Evolutionary conservation across 106 monocot species (phyloP), one percentile per base, ranked within the genome.

Genomic region (Phalaenopsis equestris): DNA sequence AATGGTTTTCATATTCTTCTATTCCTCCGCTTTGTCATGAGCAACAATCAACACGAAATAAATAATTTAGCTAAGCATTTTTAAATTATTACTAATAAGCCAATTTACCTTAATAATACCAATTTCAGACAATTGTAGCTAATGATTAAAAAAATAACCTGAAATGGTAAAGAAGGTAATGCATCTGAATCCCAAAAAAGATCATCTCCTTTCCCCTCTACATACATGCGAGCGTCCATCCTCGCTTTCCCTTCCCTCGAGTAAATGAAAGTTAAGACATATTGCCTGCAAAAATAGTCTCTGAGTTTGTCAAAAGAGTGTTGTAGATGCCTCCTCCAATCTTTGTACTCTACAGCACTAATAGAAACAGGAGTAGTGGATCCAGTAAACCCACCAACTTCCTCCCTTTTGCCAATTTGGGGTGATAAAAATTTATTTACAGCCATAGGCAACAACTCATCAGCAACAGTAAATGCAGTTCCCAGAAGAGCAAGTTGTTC

Each of bases 211-310:
- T 87, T 94, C 12, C 82, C 86, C 48, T 86, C 84, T 82, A 97
- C 81, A 81, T 97, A 97, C 85, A 94, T 92, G 36, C 81, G 85
- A 83, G 94, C 94, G 92, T 97, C 97, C 55, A 97, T 82, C 24
- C 87, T 87, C 58, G 97, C 90, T 83, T 92, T 92, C 73, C 83
- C 97, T 89, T 97, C 97, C 42, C 93, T 84, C 16, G 94, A 85
- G 78, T 97, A 97, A 78, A 97, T 86, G 75, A 97, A 97, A 68
- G 83, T 94, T 56, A 97, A 86, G n/a, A 97, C 86, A 85, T 97
- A 94, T 79, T 94, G 92, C 81, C 90, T 84, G 79, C 97, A 94
- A 68, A 97, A 94, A 85, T 92, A 90, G 76, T 97, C 97, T 81
- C 89, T 90, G 42, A 97, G 92, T 80, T 94, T 97, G 56, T 94